Conservation (phyloP, 169 alveolate species). For the Toxoplasma gondii region DNA sequence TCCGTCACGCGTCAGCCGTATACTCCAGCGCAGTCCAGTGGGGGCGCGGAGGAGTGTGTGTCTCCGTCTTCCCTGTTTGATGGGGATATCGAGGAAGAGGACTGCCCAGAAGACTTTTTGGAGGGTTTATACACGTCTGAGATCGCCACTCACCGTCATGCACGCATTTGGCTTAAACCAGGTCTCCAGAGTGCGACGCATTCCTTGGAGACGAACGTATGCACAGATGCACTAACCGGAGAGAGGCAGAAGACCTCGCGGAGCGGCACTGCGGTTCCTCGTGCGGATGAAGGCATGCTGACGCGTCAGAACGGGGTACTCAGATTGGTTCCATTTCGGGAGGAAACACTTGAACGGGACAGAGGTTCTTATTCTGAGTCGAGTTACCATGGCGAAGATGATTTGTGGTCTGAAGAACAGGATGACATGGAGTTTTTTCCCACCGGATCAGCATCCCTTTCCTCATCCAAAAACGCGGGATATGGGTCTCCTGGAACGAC, state of each 20-base stretch:
- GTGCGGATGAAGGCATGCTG: too few relatives aligned
- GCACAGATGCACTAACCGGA: neutral
- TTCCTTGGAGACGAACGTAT: neutral
- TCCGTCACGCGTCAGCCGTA: neutral
- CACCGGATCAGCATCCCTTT: too few relatives aligned
- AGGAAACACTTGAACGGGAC: too few relatives aligned
- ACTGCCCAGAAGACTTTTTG: neutral
- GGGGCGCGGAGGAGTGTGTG: neutral
- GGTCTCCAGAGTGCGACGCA: neutral
- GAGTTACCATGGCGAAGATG: too few relatives aligned
- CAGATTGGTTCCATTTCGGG: too few relatives aligned
- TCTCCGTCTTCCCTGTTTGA: neutral
- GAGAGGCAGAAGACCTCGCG: neutral
- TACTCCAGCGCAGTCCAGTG: neutral
- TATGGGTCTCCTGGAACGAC: slow-evolving; percentile 18
- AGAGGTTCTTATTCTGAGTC: too few relatives aligned
- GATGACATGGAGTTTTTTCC: too few relatives aligned
- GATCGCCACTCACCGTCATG: neutral
- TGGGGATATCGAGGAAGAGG: slow-evolving; percentile 17
- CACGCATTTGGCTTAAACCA: slow-evolving; percentile 20
- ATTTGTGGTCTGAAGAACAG: too few relatives aligned
- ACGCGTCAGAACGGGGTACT: too few relatives aligned
- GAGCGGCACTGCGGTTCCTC: neutral
- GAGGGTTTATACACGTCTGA: neutral
- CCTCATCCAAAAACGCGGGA: neutral